Evolutionary conservation across 1,139 yeast species (phyloP).

Genomic region (Kodamaea derodonti): DNA sequence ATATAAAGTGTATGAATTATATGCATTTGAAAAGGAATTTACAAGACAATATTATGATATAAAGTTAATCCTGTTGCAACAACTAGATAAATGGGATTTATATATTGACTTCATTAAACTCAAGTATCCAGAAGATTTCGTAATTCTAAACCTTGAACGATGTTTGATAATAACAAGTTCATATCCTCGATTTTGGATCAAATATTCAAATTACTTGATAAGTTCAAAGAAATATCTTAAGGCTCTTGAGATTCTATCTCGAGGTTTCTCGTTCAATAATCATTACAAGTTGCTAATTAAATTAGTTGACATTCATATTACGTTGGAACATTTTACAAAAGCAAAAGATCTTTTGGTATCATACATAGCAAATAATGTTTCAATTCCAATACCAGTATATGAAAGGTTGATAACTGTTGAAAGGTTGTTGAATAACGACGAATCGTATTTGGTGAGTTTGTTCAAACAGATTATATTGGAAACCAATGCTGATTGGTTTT

Average conservation of each 20-base stretch:
- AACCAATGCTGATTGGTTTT: slow-evolving; percentile 22
- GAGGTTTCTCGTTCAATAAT: slow-evolving; percentile 27
- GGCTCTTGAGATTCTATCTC: slow-evolving; percentile 36
- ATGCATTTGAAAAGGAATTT: slow-evolving; percentile 57
- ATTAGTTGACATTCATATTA: slow-evolving; percentile 38
- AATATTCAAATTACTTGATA: slow-evolving; percentile 49
- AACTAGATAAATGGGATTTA: slow-evolving; percentile 54
- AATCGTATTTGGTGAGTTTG: slow-evolving; percentile 22
- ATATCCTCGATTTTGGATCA: slow-evolving; percentile 59
- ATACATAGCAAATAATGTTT: slow-evolving; percentile 23
- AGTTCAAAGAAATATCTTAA: slow-evolving; percentile 22
- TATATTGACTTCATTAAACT: slow-evolving; percentile 57
- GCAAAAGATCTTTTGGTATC: slow-evolving; percentile 36
- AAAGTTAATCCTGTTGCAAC: slow-evolving; percentile 36
- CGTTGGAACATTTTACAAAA: slow-evolving; percentile 24
- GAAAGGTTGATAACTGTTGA: slow-evolving; percentile 39
- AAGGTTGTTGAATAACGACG: slow-evolving; percentile 22
- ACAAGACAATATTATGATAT: slow-evolving; percentile 50
- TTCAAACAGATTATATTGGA: slow-evolving; percentile 22
- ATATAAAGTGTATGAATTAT: slow-evolving; percentile 56
- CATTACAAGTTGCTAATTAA: slow-evolving; percentile 27
- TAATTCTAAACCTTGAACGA: slow-evolving; percentile 51
- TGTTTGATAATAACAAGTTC: slow-evolving; percentile 50
- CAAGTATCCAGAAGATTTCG: slow-evolving; percentile 25
- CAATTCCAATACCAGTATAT: slow-evolving; percentile 32